Evolutionary conservation across 768 basidiomycete genomes (phyloP).

Genomic region (Leccinum incarnatum): DNA sequence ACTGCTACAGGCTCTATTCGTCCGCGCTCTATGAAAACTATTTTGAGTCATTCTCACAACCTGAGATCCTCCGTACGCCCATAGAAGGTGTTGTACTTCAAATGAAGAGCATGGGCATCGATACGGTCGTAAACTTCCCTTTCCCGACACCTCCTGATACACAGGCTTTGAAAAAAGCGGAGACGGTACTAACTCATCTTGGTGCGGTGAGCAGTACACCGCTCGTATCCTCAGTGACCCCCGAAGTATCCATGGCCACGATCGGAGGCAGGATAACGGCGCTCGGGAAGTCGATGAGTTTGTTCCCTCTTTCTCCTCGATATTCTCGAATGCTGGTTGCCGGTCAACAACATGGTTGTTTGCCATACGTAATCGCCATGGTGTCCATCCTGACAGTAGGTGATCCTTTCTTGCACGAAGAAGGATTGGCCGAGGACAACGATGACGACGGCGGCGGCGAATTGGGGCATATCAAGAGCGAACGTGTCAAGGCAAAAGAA

Average conservation of each 20-base stretch:
- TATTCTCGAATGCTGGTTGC: constrained; percentile 95
- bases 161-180: constrained; percentile 70
- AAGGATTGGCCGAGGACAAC: constrained; percentile 50
- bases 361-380: constrained; percentile 88
- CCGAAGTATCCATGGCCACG: constrained; percentile 20
- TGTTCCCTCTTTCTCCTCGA: constrained; percentile 91
- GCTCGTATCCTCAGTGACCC: constrained; percentile 18
- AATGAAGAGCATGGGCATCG: constrained; percentile 99
- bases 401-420: constrained; percentile 91
- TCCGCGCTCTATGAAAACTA: constrained; percentile 92
- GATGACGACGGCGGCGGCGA: constrained; percentile 37
- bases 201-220: constrained; percentile 64
- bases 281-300: constrained; percentile 87
- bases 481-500: constrained; percentile 53
- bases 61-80: constrained; percentile 93
- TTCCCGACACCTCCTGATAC: constrained; percentile 96
- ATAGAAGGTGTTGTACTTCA: constrained; percentile 96
- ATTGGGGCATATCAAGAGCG: constrained; percentile 44
- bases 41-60: constrained; percentile 81
- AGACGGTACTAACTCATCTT: constrained; percentile 73
- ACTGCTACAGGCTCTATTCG: constrained; percentile 96
- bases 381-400: constrained; percentile 92
- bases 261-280: constrained; percentile 74
- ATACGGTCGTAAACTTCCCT: constrained; percentile 94
- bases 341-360: constrained; percentile 79